Base-by-base conservation (phyloP, 2,329 filamentous ascomycete genomes). In the Ascocoryne sarcoides region DNA sequence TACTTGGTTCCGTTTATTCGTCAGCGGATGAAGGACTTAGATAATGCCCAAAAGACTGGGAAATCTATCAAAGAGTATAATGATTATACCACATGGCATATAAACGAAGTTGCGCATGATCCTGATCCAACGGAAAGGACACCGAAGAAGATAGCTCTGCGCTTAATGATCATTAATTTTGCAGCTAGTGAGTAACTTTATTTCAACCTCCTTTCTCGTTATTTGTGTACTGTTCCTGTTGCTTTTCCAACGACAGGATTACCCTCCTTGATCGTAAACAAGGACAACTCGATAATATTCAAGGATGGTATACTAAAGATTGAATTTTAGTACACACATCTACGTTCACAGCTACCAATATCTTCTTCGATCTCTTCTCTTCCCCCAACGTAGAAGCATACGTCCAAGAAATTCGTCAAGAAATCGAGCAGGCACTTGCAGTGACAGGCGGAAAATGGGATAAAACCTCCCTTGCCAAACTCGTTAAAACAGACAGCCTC, bases 401-500 rank as follows among this genome's bases (percentile, higher is more conserved):
- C 20, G 29, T 51, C 5, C 4, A 42, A 10, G 43, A 37, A 4
- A 42, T 65, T 14, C 53, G 56, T 7, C 50, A 60, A 14, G 60
- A 65, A 45, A 54, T 58, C 2, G 37, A 36, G 9, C 21, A 26
- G 10, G 45, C 44, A 9, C 34, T 48, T 2, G 18, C 34, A 1
- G 43, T 37, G 15, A 42, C 58, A 15, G 48, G 51, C 5, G 57
- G 57, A 2, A 41, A 44, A 9, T 62, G 55, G 53, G 56, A 54
- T 7, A 64, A 62, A 42, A 43, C 52, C 18, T 53, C 47, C 4
- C 31, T 64, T 4, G 51, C 51, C 9, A 52, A 56, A 16, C 51
- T 60, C 44, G 41, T 52, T 29, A 60, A 60, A 30, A 41, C 57
- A 2, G 62, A 65, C 37, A 59, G 55, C 4, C 54, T 52, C 8